Base-by-base conservation (phyloP, 805 yeast genomes). In the Barnettozyma siamensis region DNA sequence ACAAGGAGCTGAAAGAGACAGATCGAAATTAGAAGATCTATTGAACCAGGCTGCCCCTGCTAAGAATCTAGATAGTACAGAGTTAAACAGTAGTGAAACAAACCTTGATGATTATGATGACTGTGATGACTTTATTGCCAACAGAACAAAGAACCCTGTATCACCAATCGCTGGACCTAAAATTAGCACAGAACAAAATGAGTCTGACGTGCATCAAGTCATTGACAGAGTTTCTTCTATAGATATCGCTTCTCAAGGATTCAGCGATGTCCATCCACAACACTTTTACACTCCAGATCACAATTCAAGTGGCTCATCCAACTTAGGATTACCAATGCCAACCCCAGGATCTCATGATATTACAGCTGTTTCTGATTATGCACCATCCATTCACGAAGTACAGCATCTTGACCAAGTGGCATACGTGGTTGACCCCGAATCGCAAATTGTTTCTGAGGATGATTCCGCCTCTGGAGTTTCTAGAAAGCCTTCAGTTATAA, bases 321-420 rank as follows among this genome's bases (percentile, higher is more conserved):
- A 21, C 19, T 15, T 23, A 16, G 37, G 20, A 5, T n/a, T 13
- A 21, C 16, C 30, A 27, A 12, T 21, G n/a, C 41, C 24, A 33
- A 16, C 16, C 16, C 20, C 18, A 3, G 15, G 5, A 5, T 17
- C 42, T 16, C 20, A 20, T 5, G 28, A 24, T 5, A 45, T 46
- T 29, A 52, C 61, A 1, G 35, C 49, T 15, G 41, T 53, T 28
- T 57, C 61, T 4, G 61, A 57, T 31, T 57, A 57, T 39, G 47
- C 57, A 1, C 51, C 54, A 15, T 43, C 51, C 16, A 51, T 57
- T 28, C 60, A 55, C 18, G 59, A 55, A 32, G 61, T 45, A 1
- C 21, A 41, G 11, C 27, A 40, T 16, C 35, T 32, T n/a, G 43
- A 49, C n/a, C 37, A 44, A 16, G 50, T 49, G 3, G 46, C 46